Conservation (phyloP, 2,329 filamentous ascomycete species). For the Claviceps pusilla region DNA sequence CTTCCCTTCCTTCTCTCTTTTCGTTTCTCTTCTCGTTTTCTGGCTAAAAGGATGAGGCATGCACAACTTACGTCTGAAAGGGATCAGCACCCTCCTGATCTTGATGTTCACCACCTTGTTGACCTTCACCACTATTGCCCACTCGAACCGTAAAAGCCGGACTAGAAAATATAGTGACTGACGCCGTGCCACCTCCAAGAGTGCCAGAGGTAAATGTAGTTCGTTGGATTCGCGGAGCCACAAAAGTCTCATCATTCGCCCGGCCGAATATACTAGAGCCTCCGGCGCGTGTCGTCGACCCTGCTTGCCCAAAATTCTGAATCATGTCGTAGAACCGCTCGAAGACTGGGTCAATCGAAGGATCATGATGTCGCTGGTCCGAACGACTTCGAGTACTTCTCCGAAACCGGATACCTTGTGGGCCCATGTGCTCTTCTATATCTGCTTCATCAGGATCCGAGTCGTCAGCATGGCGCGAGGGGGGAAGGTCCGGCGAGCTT, state of each 20-base stretch:
- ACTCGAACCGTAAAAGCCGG: constrained; percentile 12
- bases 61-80: constrained; percentile 33
- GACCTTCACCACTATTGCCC: not conserved
- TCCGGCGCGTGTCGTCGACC: not conserved
- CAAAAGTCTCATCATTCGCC: not conserved
- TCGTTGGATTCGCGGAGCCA: constrained; percentile 18
- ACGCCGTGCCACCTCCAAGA: constrained; percentile 27
- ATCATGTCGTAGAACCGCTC: constrained; percentile 31
- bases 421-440: constrained; percentile 37
- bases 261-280: not conserved
- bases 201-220: constrained; percentile 24
- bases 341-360: constrained; percentile 23
- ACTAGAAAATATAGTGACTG: constrained; percentile 32
- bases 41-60: too few species aligned
- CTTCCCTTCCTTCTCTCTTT: too few species aligned
- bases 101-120: not conserved
- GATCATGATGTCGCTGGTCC: constrained; percentile 15
- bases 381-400: constrained; percentile 19
- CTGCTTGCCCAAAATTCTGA: constrained; percentile 17
- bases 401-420: constrained; percentile 26
- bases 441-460: constrained; percentile 46
- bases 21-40: too few species aligned
- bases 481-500: constrained; percentile 16
- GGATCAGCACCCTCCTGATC: constrained; percentile 15
- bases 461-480: constrained; percentile 21